Percentiles rank a stretch among this genome's conserved stretches.
Conservation (phyloP, 345 rosid genomes). For the Rhodamnia argentea region DNA sequence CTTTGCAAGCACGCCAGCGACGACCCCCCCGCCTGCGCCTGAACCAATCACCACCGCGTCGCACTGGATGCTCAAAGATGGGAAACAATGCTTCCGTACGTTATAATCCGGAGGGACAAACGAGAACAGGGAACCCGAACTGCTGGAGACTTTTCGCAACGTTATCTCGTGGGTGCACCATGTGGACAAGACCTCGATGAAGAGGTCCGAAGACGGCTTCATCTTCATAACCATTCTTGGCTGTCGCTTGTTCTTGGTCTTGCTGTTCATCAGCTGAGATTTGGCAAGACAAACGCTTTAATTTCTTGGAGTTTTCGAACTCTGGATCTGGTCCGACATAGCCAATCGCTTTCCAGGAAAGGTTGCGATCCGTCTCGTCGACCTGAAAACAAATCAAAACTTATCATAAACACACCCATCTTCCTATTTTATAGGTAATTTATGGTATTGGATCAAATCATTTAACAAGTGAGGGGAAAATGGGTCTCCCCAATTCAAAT, state of each 20-base stretch:
- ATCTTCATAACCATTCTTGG: background rate
- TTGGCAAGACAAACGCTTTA: background rate
- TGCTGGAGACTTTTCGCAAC: conserved; percentile 21
- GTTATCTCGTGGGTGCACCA: conserved; percentile 32
- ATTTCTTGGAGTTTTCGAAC: conserved; percentile 4
- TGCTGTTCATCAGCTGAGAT: background rate
- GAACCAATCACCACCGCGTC: conserved; percentile 85
- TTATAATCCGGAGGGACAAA: conserved; percentile 3
- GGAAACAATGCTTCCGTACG: conserved; percentile 1
- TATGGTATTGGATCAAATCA: background rate
- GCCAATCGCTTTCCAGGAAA: conserved; percentile 70
- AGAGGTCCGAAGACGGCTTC: conserved; percentile 58
- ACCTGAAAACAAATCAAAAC: conserved; percentile 19
- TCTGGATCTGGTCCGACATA: conserved; percentile 61
- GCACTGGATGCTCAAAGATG: conserved; percentile 40
- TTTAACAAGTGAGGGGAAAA: background rate
- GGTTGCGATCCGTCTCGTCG: conserved; percentile 40
- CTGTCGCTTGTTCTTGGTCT: background rate
- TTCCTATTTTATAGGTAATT: background rate
- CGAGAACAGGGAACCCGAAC: conserved; percentile 32
- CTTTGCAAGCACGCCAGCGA: conserved; percentile 64
- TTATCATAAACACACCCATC: background rate
- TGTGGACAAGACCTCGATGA: conserved; percentile 32
- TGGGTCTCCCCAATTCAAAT: background rate
- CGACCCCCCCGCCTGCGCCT: conserved; percentile 75